Percentiles rank a stretch among this genome's conserved stretches.
phyloP scores from a whole-genome alignment of 2,329 filamentous ascomycete species.

The Trichoderma brevicompactum region DNA sequence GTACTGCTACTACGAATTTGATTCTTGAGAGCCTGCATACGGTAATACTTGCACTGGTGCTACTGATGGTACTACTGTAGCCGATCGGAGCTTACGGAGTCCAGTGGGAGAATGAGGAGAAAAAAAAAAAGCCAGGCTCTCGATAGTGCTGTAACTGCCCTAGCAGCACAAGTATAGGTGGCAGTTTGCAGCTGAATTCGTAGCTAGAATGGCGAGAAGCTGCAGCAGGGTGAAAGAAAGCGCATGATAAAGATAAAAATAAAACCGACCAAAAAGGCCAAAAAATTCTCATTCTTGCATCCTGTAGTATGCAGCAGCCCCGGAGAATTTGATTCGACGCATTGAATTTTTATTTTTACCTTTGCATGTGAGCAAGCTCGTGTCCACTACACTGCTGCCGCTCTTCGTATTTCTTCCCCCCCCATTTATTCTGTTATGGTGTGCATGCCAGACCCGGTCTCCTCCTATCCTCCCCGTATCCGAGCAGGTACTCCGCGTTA shows the following conservation, averaged over 20 bases:
- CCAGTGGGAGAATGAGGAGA: too few relatives aligned
- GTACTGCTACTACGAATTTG: background rate
- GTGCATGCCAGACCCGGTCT: constrained; percentile 18
- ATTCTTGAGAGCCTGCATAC: background rate
- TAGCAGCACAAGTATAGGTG: too few relatives aligned
- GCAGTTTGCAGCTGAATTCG: too few relatives aligned
- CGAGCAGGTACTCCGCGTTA: background rate
- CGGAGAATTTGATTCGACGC: constrained; percentile 4
- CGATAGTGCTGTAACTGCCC: too few relatives aligned
- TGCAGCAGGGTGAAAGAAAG: too few relatives aligned
- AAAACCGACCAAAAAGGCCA: background rate
- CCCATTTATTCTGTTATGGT: constrained; percentile 3
- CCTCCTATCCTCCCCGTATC: background rate
- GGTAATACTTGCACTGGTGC: background rate
- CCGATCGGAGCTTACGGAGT: too few relatives aligned
- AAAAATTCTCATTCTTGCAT: background rate
- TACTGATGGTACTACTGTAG: too few relatives aligned
- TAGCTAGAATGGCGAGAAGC: too few relatives aligned
- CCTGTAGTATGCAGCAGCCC: too few relatives aligned
- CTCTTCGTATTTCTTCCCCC: constrained; percentile 16
- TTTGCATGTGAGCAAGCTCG: constrained; percentile 12
- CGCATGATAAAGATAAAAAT: background rate
- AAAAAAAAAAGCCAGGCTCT: too few relatives aligned
- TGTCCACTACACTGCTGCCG: too few relatives aligned
- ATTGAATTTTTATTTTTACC: constrained; percentile 16